Conservation (phyloP, 1,284 basidiomycete species). For the Lignosus rhinocerotis region DNA sequence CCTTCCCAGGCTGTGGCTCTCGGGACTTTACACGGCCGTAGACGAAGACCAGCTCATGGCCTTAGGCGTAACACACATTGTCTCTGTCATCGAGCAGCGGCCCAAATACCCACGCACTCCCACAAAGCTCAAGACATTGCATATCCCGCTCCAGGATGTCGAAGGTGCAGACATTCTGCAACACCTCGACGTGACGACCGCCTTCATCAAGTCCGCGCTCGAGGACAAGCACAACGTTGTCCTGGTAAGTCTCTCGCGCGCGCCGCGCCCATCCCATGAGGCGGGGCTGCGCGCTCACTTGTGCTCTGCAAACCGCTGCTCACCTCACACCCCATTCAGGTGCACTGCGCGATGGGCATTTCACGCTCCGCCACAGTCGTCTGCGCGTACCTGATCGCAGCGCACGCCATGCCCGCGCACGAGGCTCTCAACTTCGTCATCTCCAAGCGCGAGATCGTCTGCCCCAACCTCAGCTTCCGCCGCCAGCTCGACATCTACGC, state of each 20-base stretch:
- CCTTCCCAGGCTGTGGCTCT: conserved; percentile 64
- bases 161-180: conserved; percentile 33
- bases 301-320: not conserved
- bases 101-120: conserved; percentile 40
- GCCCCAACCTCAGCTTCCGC: conserved; percentile 40
- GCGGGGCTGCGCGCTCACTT: not conserved
- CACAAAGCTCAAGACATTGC: conserved; percentile 32
- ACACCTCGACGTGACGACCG: conserved; percentile 39
- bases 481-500: conserved; percentile 38
- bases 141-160: conserved; percentile 36
- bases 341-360: conserved; percentile 58
- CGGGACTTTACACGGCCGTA: conserved; percentile 57
- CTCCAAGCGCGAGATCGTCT: conserved; percentile 33
- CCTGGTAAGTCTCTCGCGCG: conserved; percentile 45
- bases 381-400: conserved; percentile 53
- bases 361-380: conserved; percentile 54
- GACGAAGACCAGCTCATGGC: conserved; percentile 44
- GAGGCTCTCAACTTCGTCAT: conserved; percentile 36
- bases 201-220: conserved; percentile 43
- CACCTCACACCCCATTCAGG: conserved; percentile 31
- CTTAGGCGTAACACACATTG: conserved; percentile 42
- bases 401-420: conserved; percentile 30
- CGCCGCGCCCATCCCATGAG: not conserved
- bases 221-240: conserved; percentile 50
- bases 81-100: conserved; percentile 38